Evolutionary conservation across 2,329 filamentous ascomycete species (phyloP).

Genomic region (Xylaria sp.): DNA sequence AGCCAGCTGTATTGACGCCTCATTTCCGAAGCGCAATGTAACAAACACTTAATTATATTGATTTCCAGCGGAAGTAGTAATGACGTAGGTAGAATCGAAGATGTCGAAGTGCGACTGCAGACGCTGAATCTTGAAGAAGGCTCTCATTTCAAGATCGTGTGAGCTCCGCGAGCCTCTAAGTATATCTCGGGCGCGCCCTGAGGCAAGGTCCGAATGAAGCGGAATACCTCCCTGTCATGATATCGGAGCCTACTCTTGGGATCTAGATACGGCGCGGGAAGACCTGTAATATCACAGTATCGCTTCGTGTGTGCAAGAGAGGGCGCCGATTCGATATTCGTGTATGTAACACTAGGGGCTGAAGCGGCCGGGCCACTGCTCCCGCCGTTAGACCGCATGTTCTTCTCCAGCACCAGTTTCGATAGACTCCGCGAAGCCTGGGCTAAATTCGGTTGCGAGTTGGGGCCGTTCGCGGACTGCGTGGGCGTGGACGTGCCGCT

Average conservation of each 20-base stretch:
- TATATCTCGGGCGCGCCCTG: constrained; percentile 84
- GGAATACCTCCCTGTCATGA: constrained; percentile 88
- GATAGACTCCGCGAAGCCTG: constrained; percentile 83
- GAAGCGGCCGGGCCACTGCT: constrained; percentile 33
- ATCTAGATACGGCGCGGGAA: constrained; percentile 87
- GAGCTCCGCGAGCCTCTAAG: constrained; percentile 81
- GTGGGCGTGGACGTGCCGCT: constrained; percentile 55
- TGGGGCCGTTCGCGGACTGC: constrained; percentile 27
- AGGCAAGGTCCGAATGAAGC: constrained; percentile 70
- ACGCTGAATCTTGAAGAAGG: background rate
- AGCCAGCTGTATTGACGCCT: background rate
- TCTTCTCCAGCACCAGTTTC: constrained; percentile 84
- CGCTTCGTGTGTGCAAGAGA: constrained; percentile 77
- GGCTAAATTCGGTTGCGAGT: constrained; percentile 65
- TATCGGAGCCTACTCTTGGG: constrained; percentile 93
- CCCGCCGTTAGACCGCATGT: constrained; percentile 42
- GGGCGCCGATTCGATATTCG: constrained; percentile 92
- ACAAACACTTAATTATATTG: background rate
- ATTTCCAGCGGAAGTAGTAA: background rate
- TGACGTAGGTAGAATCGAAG: background rate
- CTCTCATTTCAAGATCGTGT: constrained; percentile 81
- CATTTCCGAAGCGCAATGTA: background rate
- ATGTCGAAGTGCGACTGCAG: background rate
- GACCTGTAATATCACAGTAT: constrained; percentile 93
- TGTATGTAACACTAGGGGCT: constrained; percentile 79